These are phyloP conservation scores for Xylariomycetidae sp. DNA, from an alignment of 2,329 filamentous ascomycete genomes.

Conservation along the genomic window DNA sequence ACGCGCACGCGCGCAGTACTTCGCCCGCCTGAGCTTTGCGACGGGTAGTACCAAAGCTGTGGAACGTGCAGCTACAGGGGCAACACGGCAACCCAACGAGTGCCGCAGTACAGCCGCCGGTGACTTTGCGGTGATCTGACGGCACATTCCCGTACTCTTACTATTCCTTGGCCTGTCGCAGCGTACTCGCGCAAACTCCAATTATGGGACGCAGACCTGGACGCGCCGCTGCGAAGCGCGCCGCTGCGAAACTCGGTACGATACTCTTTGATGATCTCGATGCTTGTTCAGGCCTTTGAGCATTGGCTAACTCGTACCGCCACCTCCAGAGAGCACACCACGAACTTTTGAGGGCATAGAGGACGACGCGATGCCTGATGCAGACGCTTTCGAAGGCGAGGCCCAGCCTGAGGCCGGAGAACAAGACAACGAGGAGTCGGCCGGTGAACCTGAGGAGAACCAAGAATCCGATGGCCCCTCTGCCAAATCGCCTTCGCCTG, in stretches of 20 bases:
- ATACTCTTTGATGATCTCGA: slow-evolving; percentile 1
- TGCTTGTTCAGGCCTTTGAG: not conserved
- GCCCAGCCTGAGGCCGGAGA: slow-evolving; percentile 31
- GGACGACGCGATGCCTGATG: slow-evolving; percentile 46
- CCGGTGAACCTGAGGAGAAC: slow-evolving; percentile 25
- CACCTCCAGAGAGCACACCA: slow-evolving; percentile 39
- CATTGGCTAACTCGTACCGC: slow-evolving; percentile 4
- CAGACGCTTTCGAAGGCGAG: slow-evolving; percentile 28
- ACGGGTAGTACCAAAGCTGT: too few relatives aligned
- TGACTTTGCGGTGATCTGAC: too few relatives aligned
- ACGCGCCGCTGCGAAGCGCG: slow-evolving; percentile 38
- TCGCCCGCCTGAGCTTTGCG: too few relatives aligned
- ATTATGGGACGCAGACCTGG: slow-evolving; percentile 33
- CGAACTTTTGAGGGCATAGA: slow-evolving; percentile 42
- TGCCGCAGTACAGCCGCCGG: not conserved
- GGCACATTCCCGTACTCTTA: too few relatives aligned
- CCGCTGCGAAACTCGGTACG: slow-evolving; percentile 37
- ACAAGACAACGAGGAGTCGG: slow-evolving; percentile 34
- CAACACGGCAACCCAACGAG: not conserved
- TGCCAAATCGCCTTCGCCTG: slow-evolving; percentile 46
- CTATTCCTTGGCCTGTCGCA: not conserved
- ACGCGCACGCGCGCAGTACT: not conserved
- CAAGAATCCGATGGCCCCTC: slow-evolving; percentile 32
- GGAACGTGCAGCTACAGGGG: too few relatives aligned
- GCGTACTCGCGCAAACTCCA: not conserved